Conservation (phyloP, 306 rosid species). For the Comarum palustre region DNA sequence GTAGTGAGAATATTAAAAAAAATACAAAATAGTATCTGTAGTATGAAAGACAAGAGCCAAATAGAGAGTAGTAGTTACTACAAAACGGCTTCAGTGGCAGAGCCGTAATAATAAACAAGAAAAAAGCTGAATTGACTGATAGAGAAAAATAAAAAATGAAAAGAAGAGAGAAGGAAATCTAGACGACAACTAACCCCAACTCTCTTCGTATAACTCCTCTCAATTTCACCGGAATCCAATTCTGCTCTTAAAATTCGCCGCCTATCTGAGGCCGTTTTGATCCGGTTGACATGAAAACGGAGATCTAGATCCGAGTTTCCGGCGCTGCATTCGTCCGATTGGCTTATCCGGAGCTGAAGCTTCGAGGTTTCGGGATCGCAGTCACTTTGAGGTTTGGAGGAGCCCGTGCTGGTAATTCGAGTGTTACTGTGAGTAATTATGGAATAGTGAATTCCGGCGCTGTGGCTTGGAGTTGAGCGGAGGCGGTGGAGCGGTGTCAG, state of each 20-base stretch:
- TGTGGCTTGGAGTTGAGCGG: constrained; percentile 28
- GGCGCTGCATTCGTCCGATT: constrained; percentile 34
- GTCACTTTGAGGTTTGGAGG: constrained; percentile 24
- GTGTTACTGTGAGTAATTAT: constrained; percentile 16
- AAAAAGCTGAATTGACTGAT: constrained; percentile 12
- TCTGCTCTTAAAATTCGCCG: constrained; percentile 13
- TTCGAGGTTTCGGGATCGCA: constrained; percentile 38
- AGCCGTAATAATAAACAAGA: constrained; percentile 17
- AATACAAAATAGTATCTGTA: no score
- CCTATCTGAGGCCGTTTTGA: constrained; percentile 41
- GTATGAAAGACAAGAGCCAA: not conserved
- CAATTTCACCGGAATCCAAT: not conserved
- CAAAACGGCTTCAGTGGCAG: constrained; percentile 23
- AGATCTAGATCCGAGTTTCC: constrained; percentile 57
- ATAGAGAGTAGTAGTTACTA: not conserved
- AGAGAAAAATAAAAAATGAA: constrained; percentile 3
- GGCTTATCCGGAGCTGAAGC: constrained; percentile 28
- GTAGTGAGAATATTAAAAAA: no score
- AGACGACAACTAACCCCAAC: constrained; percentile 20
- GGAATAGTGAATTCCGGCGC: constrained; percentile 12
- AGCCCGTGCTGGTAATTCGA: constrained; percentile 30
- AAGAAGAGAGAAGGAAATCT: constrained; percentile 16
- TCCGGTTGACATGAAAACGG: constrained; percentile 40
- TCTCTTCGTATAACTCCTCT: constrained; percentile 26
- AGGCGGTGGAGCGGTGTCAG: constrained; percentile 17